Conservation (phyloP, 202 grass and related monocot species). For the Digitaria exilis region DNA sequence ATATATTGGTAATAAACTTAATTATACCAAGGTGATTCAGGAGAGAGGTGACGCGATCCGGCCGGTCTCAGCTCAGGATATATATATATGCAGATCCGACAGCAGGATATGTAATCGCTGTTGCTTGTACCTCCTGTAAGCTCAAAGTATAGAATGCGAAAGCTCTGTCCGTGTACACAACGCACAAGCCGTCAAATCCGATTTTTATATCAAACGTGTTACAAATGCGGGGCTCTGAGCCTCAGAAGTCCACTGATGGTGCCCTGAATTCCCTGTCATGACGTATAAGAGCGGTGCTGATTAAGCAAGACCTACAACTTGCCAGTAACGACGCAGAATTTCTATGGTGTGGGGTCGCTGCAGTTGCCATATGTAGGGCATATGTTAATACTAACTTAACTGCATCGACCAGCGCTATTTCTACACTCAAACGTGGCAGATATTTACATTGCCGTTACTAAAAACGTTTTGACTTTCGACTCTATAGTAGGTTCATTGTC, state of each 20-base stretch:
- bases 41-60: background rate
- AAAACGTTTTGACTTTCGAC: background rate
- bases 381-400: too few relatives aligned
- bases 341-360: background rate
- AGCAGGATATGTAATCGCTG: background rate
- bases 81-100: background rate
- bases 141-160: background rate
- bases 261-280: background rate
- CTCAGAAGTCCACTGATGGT: background rate
- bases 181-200: background rate
- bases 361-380: too few relatives aligned
- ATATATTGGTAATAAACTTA: background rate
- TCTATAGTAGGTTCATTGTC: background rate
- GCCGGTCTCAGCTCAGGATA: background rate
- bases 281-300: background rate
- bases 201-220: background rate
- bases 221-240: background rate
- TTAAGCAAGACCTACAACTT: background rate
- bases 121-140: background rate
- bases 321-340: background rate
- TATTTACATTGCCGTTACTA: background rate
- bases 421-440: background rate
- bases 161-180: background rate
- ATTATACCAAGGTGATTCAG: background rate
- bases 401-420: background rate